Evolutionary conservation across 2,329 filamentous ascomycete genomes (phyloP), one percentile per base, ranked within the genome.

Genomic region (Paraphaeosphaeria sporulosa): DNA sequence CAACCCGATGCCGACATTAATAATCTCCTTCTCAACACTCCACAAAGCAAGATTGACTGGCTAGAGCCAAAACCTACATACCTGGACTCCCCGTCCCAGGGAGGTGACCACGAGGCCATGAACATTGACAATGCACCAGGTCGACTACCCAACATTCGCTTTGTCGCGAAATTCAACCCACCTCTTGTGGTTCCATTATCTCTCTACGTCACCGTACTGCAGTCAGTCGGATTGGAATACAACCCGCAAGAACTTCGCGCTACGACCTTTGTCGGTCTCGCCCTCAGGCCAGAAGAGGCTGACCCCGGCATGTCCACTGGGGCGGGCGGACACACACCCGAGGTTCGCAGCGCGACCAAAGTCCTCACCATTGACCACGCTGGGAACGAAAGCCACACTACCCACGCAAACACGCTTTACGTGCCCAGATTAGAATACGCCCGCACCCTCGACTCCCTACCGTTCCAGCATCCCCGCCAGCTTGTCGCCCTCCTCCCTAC

Each of bases 391-490:
- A 66, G 66, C 12, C 64, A 74, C 7, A 59, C 59, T 0, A 63
- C 59, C 3, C 84, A 85, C 66, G 75, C 78, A 13, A 91, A 90
- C 70, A 87, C 84, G 0, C 81, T 95, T 1, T 87, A 87, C 64
- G 86, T 93, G 19, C 87, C 90, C 57, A 92, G 92, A 74, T 86
- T 87, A 2, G 90, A 93, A 9, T 92, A 90, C 66, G 90, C 89
- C 0, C 85, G 89, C 58, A 82, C 83, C 3, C 76, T 96, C 9
- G 85, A 85, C 0, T 87, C 89, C 57, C 81, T 95, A 34, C 88
- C 91, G 0, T 94, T 96, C 71, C 87, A 87, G 2, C 92, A 96
- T 70, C 92, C 92, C 0, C 86, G 88, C 52, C 91, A 96, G 71
- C 80, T 96, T 4, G 80, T 94, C 7, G 84, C 86, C 55, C 87